Evolutionary conservation across 345 rosid species (phyloP).

Genomic region (Noccaea caerulescens): DNA sequence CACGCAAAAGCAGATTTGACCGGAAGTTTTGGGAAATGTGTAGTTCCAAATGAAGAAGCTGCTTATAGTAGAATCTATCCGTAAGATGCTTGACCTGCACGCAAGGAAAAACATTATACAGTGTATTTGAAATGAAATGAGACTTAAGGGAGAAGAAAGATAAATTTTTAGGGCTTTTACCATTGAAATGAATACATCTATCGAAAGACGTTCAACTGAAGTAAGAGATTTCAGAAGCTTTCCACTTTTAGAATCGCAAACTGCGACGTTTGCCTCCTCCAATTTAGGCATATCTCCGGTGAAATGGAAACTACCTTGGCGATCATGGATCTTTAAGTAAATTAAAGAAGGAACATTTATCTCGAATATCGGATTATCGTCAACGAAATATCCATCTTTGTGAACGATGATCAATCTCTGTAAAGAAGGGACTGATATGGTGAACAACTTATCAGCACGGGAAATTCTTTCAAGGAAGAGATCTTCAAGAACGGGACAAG

Average conservation of each 20-base stretch:
- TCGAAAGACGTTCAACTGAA: not conserved
- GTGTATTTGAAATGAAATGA: no score
- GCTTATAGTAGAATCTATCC: not conserved
- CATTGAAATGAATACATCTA: conserved; percentile 3
- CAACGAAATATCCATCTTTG: no score
- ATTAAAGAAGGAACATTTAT: conserved; percentile 14
- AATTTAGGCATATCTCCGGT: not conserved
- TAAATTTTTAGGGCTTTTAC: not conserved
- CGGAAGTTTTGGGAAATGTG: not conserved
- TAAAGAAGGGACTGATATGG: conserved; percentile 27
- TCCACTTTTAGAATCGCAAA: not conserved
- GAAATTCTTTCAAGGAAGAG: not conserved
- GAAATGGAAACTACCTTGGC: not conserved
- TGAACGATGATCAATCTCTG: not conserved
- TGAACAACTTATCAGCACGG: no score
- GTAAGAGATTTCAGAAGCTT: conserved; percentile 6
- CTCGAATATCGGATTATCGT: not conserved
- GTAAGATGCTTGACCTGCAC: conserved; percentile 6
- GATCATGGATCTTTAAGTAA: conserved; percentile 5
- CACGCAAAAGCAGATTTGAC: not conserved
- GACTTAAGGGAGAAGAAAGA: not conserved
- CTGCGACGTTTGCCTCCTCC: conserved; percentile 6
- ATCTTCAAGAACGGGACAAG: conserved; percentile 25
- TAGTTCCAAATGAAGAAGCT: conserved; percentile 20
- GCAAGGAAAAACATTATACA: no score